These are phyloP conservation scores for Aspergillus piperis DNA, from an alignment of 2,329 filamentous ascomycete species.

Conservation along the genomic window DNA sequence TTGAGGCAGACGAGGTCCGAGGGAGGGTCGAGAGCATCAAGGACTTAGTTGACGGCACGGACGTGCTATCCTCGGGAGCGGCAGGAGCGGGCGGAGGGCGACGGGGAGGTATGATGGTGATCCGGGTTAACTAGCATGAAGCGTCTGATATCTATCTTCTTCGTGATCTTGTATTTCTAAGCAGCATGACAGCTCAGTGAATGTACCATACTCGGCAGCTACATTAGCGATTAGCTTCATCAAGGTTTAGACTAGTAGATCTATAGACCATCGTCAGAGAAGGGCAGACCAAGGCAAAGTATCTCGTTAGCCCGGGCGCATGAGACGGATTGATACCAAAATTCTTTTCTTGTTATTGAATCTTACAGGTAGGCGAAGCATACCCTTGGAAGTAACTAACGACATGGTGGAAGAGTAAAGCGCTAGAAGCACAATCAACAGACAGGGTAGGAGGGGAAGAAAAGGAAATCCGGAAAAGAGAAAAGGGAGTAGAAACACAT, in stretches of 20 bases:
- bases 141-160: not conserved
- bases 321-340: not conserved
- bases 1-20: conserved; percentile 37
- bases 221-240: not conserved
- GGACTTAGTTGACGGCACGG: conserved; percentile 37
- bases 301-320: not conserved
- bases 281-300: not conserved
- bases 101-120: conserved; percentile 35
- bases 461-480: not conserved
- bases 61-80: conserved; percentile 35
- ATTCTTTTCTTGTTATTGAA: not conserved
- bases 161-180: not conserved
- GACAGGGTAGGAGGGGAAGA: not conserved
- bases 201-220: not conserved
- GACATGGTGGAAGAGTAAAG: not conserved
- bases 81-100: conserved; percentile 30
- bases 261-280: not conserved
- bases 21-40: conserved; percentile 37
- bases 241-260: not conserved
- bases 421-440: not conserved
- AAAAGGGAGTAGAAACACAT: not conserved
- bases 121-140: conserved; percentile 31
- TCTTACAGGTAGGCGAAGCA: not conserved
- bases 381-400: not conserved
- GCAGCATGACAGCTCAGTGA: not conserved